Evolutionary conservation across 1,284 basidiomycete species (phyloP).

Genomic region (Microbotryum saponariae): DNA sequence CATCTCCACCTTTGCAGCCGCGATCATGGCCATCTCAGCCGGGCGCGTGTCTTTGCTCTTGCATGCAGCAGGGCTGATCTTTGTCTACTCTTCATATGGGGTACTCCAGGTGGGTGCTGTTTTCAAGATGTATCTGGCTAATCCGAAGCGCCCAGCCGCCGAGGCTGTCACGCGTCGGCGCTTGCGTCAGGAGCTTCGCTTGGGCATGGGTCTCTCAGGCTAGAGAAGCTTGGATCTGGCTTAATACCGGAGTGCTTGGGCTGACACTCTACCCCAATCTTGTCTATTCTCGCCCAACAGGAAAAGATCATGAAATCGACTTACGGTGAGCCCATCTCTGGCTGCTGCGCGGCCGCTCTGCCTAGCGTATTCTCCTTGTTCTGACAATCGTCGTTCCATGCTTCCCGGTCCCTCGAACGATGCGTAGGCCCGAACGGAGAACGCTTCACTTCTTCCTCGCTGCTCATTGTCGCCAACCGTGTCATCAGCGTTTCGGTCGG

Average conservation of each 20-base stretch:
- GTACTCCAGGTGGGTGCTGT: slow-evolving; percentile 10
- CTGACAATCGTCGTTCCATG: not conserved
- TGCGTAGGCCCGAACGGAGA: slow-evolving; percentile 20
- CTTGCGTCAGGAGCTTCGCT: not conserved
- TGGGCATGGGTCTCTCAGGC: not conserved
- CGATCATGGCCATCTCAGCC: too few species aligned
- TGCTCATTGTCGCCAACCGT: slow-evolving; percentile 34
- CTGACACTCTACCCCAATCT: too few species aligned
- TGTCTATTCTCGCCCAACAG: slow-evolving; percentile 6
- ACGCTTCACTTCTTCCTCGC: slow-evolving; percentile 32
- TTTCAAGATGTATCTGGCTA: not conserved
- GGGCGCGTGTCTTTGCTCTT: slow-evolving; percentile 9
- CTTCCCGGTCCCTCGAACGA: too few species aligned
- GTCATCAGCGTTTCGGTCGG: slow-evolving; percentile 29
- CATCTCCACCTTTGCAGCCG: too few species aligned
- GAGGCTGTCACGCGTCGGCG: not conserved
- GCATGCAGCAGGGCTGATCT: slow-evolving; percentile 28
- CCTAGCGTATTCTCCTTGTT: not conserved
- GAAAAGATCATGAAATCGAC: slow-evolving; percentile 35
- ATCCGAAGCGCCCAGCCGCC: not conserved
- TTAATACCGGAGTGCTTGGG: not conserved
- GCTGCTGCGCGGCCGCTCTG: not conserved
- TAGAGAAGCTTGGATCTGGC: not conserved
- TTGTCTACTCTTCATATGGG: slow-evolving; percentile 32
- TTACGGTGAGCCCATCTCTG: slow-evolving; percentile 24